Base-by-base conservation (phyloP, 2,329 filamentous ascomycete species). In the Penicillium sp. region DNA sequence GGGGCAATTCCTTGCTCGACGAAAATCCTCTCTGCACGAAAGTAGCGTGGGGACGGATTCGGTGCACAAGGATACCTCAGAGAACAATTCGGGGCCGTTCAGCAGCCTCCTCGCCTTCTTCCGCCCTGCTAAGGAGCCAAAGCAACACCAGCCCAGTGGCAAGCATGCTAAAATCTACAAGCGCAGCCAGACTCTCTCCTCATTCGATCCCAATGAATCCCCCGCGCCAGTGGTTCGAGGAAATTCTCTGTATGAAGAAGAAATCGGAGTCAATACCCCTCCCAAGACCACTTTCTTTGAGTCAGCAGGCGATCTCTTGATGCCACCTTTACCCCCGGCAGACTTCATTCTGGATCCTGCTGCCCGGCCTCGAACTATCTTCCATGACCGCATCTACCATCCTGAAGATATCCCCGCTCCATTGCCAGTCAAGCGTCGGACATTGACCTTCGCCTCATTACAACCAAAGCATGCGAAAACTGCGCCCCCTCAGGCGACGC, bases 351-450 rank as follows among this genome's bases (percentile, higher is more conserved):
- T 93, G 55, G 90, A 98, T 68, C 94, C 95, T 7, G 84, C 88
- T 1, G 89, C 87, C 54, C 89, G 95, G 16, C 88, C 92, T 0
- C 87, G 92, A 51, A 94, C 94, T 1, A 99, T 99, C 62, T 98
- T 98, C 77, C 95, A 99, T 75, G 95, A 99, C 75, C 89, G 95
- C 11, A 86, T 99, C 16, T 99, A 99, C 73, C 92, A 97, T 70
- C 93, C 95, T 0, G 85, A 89, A 46, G 95, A 99, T 71, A 97
- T 99, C 38, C 95, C 95, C 0, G 87, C 89, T 0, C 91, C 93
- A 8, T 89, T 91, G 0, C 77, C 75, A 4, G 68, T 72, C 22
- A 80, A 75, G 48, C 73, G 72, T 55, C 75, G 75, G 68, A 66
- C 84, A 72, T 75, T 81, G 67, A 65, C 75, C 33, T 70, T 74